A percentile compares a stretch with the other conserved stretches of the same genome.
Conservation (phyloP, 192 early-diverging fungal genomes). For the Spizellomyces punctatus region DNA sequence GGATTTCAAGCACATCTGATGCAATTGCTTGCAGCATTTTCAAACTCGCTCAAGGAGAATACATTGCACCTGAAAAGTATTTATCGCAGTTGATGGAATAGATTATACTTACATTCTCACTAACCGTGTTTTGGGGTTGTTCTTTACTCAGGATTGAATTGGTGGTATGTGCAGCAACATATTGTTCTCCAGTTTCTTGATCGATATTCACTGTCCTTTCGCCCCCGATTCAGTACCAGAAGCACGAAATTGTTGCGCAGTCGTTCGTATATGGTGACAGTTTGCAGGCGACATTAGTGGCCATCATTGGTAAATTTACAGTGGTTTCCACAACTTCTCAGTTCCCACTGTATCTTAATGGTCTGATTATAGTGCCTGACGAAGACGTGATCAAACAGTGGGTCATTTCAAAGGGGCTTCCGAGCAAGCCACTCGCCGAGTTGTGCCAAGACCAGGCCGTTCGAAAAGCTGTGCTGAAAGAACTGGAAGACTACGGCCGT, state of each 20-base stretch:
- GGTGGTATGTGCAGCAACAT: not conserved
- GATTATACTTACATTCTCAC: not conserved
- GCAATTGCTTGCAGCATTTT: constrained; percentile 38
- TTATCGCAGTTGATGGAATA: constrained; percentile 52
- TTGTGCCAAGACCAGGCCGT: constrained; percentile 61
- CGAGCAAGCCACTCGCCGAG: constrained; percentile 45
- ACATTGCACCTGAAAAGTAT: constrained; percentile 75
- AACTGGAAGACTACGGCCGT: constrained; percentile 13
- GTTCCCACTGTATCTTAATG: too few relatives aligned
- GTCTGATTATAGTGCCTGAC: constrained; percentile 9
- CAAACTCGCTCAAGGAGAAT: constrained; percentile 78
- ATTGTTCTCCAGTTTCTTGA: too few relatives aligned
- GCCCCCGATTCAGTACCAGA: not conserved
- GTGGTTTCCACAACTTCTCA: constrained; percentile 62
- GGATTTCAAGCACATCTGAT: not conserved
- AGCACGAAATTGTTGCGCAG: constrained; percentile 67
- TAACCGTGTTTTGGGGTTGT: not conserved
- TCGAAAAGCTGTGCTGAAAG: constrained; percentile 54
- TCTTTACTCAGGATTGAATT: constrained; percentile 17
- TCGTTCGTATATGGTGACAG: constrained; percentile 95
- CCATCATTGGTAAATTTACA: constrained; percentile 60
- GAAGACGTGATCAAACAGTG: constrained; percentile 19
- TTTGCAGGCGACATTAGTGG: constrained; percentile 67
- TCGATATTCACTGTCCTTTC: too few relatives aligned
- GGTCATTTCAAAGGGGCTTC: constrained; percentile 25